phyloP scores from a whole-genome alignment of 148 eudicot species.

The Arbutus unedo region DNA sequence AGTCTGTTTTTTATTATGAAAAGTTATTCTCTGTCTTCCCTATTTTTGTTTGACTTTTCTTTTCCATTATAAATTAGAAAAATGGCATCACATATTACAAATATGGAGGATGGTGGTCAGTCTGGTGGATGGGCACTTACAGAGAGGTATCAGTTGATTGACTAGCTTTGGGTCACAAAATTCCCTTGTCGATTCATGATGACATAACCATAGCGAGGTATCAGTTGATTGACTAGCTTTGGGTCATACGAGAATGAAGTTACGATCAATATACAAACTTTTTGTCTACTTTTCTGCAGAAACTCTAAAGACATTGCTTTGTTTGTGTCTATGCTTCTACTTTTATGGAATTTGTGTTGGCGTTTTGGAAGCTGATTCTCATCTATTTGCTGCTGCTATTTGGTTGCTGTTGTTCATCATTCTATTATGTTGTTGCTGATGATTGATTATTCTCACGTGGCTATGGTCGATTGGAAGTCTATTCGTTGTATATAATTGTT shows the following conservation, averaged over 20 bases:
- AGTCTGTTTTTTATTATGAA: not conserved
- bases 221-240: not conserved
- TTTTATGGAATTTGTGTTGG: too few relatives aligned
- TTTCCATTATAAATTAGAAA: slow-evolving; percentile 33
- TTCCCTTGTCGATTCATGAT: slow-evolving; percentile 58
- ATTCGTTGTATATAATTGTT: too few relatives aligned
- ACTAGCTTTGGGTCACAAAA: slow-evolving; percentile 49
- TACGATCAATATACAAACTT: not conserved
- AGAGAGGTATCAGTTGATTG: too few relatives aligned
- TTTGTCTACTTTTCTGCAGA: slow-evolving; percentile 25
- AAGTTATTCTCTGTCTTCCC: not conserved
- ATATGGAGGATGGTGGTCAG: slow-evolving; percentile 86
- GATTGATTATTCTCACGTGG: too few relatives aligned
- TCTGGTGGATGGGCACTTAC: slow-evolving; percentile 79
- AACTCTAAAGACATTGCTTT: slow-evolving; percentile 80
- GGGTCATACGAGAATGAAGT: not conserved
- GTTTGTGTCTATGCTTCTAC: slow-evolving; percentile 29
- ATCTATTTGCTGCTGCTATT: too few relatives aligned
- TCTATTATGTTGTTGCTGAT: too few relatives aligned
- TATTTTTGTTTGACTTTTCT: not conserved
- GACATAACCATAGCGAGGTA: slow-evolving; percentile 58
- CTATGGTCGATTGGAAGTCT: too few relatives aligned
- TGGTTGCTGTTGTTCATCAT: too few relatives aligned
- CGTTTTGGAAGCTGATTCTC: too few relatives aligned
- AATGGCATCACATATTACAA: slow-evolving; percentile 27